These are phyloP conservation scores for Garcia nutans DNA, from an alignment of 345 rosid species.

Conservation along the genomic window DNA sequence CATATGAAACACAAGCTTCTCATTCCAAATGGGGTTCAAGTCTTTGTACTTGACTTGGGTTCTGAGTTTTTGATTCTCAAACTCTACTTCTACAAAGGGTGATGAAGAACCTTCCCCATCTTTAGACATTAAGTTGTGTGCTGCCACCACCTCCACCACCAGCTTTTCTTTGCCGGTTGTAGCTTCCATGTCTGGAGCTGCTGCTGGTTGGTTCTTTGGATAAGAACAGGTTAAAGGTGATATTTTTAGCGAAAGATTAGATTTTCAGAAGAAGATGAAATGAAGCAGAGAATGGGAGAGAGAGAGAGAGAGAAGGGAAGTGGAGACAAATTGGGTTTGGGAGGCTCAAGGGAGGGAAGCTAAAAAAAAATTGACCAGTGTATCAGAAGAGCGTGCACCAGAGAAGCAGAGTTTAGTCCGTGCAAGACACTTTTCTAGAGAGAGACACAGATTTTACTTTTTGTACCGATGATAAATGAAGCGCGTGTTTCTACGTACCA, in stretches of 20 bases:
- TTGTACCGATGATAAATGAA: too few species aligned
- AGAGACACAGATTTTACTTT: too few species aligned
- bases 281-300: neutral
- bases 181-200: slow-evolving; percentile 24
- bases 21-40: slow-evolving; percentile 75
- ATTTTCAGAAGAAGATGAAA: neutral
- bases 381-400: slow-evolving; percentile 31
- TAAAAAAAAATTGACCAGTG: neutral
- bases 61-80: slow-evolving; percentile 55
- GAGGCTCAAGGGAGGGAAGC: slow-evolving; percentile 19
- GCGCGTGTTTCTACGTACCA: too few species aligned
- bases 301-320: slow-evolving; percentile 8
- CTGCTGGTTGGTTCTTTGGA: neutral
- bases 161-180: slow-evolving; percentile 48
- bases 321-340: too few species aligned
- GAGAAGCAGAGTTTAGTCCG: slow-evolving; percentile 1
- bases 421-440: too few species aligned
- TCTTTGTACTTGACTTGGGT: slow-evolving; percentile 59
- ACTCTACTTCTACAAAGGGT: slow-evolving; percentile 67
- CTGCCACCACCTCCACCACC: slow-evolving; percentile 64
- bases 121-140: slow-evolving; percentile 76
- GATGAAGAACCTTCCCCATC: slow-evolving; percentile 80
- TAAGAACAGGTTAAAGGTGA: too few species aligned
- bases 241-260: neutral
- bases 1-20: slow-evolving; percentile 60